These are phyloP conservation scores for Xylaria scruposa DNA, from an alignment of 495 filamentous ascomycete species.

Conservation along the genomic window DNA sequence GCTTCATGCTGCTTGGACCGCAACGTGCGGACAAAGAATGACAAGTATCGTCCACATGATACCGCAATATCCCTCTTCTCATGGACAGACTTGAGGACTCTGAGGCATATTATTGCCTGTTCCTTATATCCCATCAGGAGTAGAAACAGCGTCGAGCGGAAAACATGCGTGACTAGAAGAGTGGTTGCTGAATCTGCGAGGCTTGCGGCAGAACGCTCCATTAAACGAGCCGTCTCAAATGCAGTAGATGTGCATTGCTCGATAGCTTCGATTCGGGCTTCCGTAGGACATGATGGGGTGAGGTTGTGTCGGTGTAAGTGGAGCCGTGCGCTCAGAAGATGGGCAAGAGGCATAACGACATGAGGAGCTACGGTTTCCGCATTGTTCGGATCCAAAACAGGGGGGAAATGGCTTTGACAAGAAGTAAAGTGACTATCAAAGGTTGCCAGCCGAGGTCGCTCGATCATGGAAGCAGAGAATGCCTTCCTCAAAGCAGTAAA, in stretches of 20 bases:
- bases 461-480: constrained; percentile 70
- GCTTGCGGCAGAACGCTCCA: constrained; percentile 64
- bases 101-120: constrained; percentile 73
- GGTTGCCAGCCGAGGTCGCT: constrained; percentile 70
- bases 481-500: constrained; percentile 78
- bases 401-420: constrained; percentile 77
- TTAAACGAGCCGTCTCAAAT: constrained; percentile 76
- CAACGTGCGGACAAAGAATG: constrained; percentile 79
- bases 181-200: constrained; percentile 53
- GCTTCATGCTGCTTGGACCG: constrained; percentile 62
- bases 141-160: constrained; percentile 85
- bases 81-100: constrained; percentile 71
- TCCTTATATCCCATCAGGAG: constrained; percentile 75
- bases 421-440: constrained; percentile 83
- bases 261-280: constrained; percentile 71
- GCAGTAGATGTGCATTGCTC: constrained; percentile 78
- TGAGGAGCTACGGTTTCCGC: constrained; percentile 73
- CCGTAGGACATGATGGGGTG: constrained; percentile 68
- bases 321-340: constrained; percentile 82
- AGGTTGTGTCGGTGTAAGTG: constrained; percentile 93
- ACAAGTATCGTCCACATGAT: constrained; percentile 80
- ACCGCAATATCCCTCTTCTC: constrained; percentile 73
- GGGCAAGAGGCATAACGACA: constrained; percentile 72
- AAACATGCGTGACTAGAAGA: constrained; percentile 80
- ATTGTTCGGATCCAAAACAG: constrained; percentile 69